These are phyloP conservation scores for Wickerhamomyces kurtzmanii DNA, from an alignment of 805 yeast genomes.

Conservation along the genomic window DNA sequence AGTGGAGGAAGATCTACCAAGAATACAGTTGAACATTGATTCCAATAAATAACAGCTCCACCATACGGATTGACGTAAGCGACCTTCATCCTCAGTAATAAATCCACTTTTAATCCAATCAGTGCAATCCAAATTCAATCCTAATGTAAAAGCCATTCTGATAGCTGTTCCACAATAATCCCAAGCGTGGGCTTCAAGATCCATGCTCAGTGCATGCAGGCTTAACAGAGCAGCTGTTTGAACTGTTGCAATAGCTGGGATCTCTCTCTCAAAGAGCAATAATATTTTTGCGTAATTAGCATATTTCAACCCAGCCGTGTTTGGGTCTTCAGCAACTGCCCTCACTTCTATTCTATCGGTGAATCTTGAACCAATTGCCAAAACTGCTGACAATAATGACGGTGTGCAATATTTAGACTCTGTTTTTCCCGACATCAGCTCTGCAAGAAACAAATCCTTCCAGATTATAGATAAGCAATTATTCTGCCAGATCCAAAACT, in stretches of 20 bases:
- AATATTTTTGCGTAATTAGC: conserved; percentile 7
- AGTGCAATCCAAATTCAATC: conserved; percentile 5
- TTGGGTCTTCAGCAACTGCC: conserved; percentile 1
- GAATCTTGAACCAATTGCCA: conserved; percentile 8
- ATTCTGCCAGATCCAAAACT: conserved; percentile 7
- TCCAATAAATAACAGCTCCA: conserved; percentile 8
- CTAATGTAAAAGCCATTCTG: conserved; percentile 5
- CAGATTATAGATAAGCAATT: conserved; percentile 4
- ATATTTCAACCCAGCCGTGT: conserved; percentile 5
- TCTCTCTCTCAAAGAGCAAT: conserved; percentile 5
- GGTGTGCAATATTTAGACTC: conserved; percentile 4
- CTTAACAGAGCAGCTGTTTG: conserved; percentile 6
- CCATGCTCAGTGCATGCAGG: conserved; percentile 1
- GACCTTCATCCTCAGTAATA: conserved; percentile 3
- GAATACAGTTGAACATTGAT: conserved; percentile 5
- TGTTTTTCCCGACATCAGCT: conserved; percentile 3
- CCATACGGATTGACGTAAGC: conserved; percentile 5
- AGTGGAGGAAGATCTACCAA: conserved; percentile 8
- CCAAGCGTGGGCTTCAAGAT: conserved; percentile 7
- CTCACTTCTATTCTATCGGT: conserved; percentile 1
- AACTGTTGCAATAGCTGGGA: conserved; percentile 5
- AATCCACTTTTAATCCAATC: conserved; percentile 2
- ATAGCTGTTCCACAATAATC: conserved; percentile 7
- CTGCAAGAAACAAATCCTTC: conserved; percentile 4
- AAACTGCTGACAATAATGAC: conserved; percentile 8